Base-by-base conservation (phyloP, 1,139 yeast genomes). In the Sugiyamaella novakii region DNA sequence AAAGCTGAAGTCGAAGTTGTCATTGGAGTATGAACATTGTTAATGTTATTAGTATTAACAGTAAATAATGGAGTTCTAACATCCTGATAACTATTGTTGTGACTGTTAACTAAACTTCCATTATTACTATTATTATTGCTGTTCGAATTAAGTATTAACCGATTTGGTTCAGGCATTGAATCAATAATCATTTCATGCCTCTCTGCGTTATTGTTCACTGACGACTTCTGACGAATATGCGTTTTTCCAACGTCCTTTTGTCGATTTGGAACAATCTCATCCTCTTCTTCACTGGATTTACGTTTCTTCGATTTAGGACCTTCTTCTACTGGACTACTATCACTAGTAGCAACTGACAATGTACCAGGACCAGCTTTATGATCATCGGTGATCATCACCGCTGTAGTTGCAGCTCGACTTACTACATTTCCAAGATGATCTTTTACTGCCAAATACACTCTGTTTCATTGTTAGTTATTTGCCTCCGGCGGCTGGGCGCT, bases 301-400 rank as follows among this genome's bases (percentile, higher is more conserved):
- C 51, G 38, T 25, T 49, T 54, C 47, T 51, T 51, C 12, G 51
- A 34, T 11, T 15, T 17, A 12, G 47, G 42, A 4, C 29, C 47
- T n/a, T 49, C 37, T 8, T 37, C 43, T 3, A 48, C 41, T 10
- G 36, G 12, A 5, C 44, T 17, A 25, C 43, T 46, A 42, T 22
- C 33, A 22, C 27, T 18, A 22, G 36, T 46, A 29, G 39, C 27
- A 6, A 39, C 37, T 7, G 52, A 29, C n/a, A 41, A 18, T 8
- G 42, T 35, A 3, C 28, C 27, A 33, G 40, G 18, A 3, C 53
- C 55, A 25, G 78, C 76, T 69, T 84, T 83, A 73, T 89, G 91
- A 64, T 95, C 83, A 68, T 89, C 97, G 82, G 91, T 88, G 46
- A 89, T 88, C 84, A 87, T 83, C 17, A 89, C 87, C 1, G 91